These are phyloP conservation scores for Termitomyces sp. DNA, from an alignment of 768 basidiomycete species.

Conservation along the genomic window DNA sequence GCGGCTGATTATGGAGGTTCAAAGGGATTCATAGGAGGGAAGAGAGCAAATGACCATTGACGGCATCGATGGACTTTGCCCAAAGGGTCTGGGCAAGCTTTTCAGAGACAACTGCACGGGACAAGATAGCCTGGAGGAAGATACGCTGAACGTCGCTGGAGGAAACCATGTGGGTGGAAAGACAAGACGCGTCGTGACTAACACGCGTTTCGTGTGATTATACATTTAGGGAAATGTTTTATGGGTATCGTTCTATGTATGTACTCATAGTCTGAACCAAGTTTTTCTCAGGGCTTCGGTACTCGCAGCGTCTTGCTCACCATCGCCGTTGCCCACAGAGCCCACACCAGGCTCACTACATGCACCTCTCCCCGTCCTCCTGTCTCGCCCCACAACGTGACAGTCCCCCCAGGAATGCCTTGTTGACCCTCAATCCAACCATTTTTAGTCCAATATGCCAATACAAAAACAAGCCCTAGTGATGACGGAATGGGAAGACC, in stretches of 20 bases:
- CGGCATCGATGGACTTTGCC: constrained; percentile 60
- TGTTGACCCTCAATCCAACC: constrained; percentile 80
- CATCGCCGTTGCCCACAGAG: constrained; percentile 90
- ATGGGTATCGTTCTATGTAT: no score
- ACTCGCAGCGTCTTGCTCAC: constrained; percentile 94
- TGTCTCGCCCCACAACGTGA: constrained; percentile 63
- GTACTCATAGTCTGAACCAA: background rate
- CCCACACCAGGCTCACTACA: constrained; percentile 70
- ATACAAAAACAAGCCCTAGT: constrained; percentile 67
- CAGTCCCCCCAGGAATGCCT: constrained; percentile 71
- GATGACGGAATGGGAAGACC: constrained; percentile 95
- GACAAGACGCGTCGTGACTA: constrained; percentile 11
- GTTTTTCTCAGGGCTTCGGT: constrained; percentile 52
- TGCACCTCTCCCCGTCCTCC: constrained; percentile 87
- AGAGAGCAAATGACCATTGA: constrained; percentile 46
- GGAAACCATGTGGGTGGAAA: constrained; percentile 29
- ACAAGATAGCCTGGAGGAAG: constrained; percentile 75
- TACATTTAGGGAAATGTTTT: no score
- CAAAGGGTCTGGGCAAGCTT: constrained; percentile 61
- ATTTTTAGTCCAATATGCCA: constrained; percentile 78
- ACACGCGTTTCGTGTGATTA: no score
- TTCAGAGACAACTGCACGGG: constrained; percentile 61
- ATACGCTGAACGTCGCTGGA: constrained; percentile 67
- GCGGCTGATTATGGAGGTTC: constrained; percentile 34
- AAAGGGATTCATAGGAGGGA: constrained; percentile 1